Conservation (phyloP, 495 filamentous ascomycete species). For the Aspergillus carlsbadensis region DNA sequence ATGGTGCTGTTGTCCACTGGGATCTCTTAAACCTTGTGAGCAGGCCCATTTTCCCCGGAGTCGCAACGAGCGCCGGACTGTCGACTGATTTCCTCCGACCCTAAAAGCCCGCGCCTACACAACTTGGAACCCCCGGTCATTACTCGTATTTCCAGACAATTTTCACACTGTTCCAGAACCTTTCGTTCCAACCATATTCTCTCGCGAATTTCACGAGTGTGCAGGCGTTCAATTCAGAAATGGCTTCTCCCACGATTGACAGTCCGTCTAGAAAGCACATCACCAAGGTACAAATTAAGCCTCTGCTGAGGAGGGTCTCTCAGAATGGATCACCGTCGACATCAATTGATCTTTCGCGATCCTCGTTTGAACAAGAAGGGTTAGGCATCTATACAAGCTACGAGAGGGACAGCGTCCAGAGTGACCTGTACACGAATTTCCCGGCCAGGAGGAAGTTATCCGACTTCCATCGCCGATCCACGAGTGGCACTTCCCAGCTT, state of each 20-base stretch:
- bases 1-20: neutral
- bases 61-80: too few relatives aligned
- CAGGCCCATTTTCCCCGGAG: neutral
- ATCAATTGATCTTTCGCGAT: conserved; percentile 54
- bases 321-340: conserved; percentile 43
- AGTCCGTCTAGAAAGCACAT: conserved; percentile 28
- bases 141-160: too few relatives aligned
- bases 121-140: too few relatives aligned
- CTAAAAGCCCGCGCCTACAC: too few relatives aligned
- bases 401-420: conserved; percentile 36
- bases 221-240: conserved; percentile 16
- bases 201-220: too few relatives aligned
- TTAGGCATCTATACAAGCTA: conserved; percentile 54
- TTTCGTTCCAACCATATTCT: too few relatives aligned
- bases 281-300: conserved; percentile 52
- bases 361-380: conserved; percentile 55
- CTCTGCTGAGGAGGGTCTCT: conserved; percentile 55
- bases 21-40: neutral
- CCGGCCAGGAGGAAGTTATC: conserved; percentile 32
- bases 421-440: conserved; percentile 27
- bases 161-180: too few relatives aligned
- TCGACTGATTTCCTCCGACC: too few relatives aligned
- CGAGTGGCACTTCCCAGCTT: conserved; percentile 56
- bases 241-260: conserved; percentile 4
- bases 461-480: conserved; percentile 52